These are phyloP conservation scores for Anaeramoeba ignava DNA, from an alignment of 78 protist genomes.

Conservation along the genomic window DNA sequence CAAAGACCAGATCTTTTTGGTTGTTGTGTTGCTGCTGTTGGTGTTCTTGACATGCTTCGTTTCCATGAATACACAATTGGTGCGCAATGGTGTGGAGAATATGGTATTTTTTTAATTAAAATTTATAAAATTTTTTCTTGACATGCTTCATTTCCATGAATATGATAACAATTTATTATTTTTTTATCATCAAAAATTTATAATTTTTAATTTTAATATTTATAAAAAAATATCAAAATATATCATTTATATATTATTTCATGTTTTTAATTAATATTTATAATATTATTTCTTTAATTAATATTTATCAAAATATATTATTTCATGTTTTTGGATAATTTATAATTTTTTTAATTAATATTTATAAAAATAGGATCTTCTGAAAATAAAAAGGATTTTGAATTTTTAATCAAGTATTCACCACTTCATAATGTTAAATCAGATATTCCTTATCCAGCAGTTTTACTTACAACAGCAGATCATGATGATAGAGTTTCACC, in stretches of 20 bases:
- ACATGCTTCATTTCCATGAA: neutral
- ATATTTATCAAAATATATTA: neutral
- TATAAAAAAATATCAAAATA: neutral
- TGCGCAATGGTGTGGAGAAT: conserved; percentile 64
- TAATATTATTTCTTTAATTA: neutral
- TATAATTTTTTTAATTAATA: neutral
- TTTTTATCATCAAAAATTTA: neutral
- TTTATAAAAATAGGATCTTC: neutral
- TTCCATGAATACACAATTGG: conserved; percentile 86
- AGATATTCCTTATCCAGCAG: neutral
- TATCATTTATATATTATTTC: neutral
- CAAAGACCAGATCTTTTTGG: conserved; percentile 72
- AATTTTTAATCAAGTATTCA: neutral
- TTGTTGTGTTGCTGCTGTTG: conserved; percentile 33
- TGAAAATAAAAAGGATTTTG: neutral
- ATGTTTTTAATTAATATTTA: neutral
- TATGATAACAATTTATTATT: neutral
- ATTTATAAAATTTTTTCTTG: neutral
- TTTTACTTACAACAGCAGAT: neutral
- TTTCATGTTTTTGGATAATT: neutral
- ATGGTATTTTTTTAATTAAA: conserved; percentile 22
- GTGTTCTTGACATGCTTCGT: conserved; percentile 75
- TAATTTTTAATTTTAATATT: neutral
- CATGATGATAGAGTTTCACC: neutral
- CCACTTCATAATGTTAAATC: neutral